Conservation (phyloP, 1,284 basidiomycete genomes). For the Pascua guehoae region DNA sequence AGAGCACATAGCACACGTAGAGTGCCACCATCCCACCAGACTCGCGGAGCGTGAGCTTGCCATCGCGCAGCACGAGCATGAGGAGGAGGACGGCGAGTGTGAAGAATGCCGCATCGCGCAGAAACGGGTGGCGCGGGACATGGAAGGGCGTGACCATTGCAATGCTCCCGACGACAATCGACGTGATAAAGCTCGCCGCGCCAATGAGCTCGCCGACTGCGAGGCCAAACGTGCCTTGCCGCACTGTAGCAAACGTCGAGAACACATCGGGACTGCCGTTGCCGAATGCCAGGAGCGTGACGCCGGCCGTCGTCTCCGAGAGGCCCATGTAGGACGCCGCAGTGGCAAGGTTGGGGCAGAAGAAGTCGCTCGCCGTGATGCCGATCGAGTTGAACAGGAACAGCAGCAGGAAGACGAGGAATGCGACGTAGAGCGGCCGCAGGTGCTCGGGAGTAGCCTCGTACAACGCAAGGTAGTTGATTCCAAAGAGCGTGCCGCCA, state of each 20-base stretch:
- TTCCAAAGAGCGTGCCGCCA: conserved; percentile 12
- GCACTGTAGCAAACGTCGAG: conserved; percentile 91
- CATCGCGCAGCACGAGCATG: conserved; percentile 74
- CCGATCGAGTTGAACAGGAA: conserved; percentile 71
- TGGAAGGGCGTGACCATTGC: conserved; percentile 91
- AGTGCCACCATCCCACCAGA: conserved; percentile 67
- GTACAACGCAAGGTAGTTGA: conserved; percentile 12
- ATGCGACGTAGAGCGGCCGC: conserved; percentile 32
- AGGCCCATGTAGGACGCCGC: conserved; percentile 76
- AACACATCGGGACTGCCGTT: conserved; percentile 92
- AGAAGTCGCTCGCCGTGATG: conserved; percentile 90
- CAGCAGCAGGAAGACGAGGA: conserved; percentile 36
- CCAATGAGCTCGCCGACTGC: conserved; percentile 94
- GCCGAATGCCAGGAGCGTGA: conserved; percentile 89
- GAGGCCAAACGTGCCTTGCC: conserved; percentile 74
- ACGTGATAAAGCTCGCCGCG: conserved; percentile 91
- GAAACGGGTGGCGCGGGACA: conserved; percentile 73
- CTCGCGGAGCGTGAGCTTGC: conserved; percentile 68
- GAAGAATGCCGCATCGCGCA: conserved; percentile 93
- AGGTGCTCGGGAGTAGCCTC: conserved; percentile 4
- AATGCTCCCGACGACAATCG: conserved; percentile 93
- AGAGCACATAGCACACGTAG: conserved; percentile 72
- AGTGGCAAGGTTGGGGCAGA: conserved; percentile 87
- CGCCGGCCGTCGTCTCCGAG: conserved; percentile 84
- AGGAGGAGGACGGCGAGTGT: conserved; percentile 70